Evolutionary conservation across 129 eudicot genomes (phyloP), one percentile per base, ranked within the genome.

Genomic region (Pittosporum tobira): DNA sequence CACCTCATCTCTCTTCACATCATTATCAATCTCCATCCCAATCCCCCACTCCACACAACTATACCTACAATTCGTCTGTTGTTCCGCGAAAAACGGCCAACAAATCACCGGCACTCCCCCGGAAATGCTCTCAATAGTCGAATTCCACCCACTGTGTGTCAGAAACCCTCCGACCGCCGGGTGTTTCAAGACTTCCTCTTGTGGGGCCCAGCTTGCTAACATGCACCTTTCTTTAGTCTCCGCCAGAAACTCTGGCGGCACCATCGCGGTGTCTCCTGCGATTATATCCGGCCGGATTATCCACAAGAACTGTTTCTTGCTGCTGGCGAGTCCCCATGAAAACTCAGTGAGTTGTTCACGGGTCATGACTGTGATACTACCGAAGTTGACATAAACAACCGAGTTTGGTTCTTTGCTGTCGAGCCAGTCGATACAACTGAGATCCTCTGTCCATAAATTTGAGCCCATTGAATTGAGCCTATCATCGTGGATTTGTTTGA

Each of bases 271-370:
- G 3, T 34, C 68, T 5, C 59, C 68, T 0, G 0, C 13, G 1
- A 63, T 59, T 13, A 63, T 0, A 34, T 50, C 59, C 9, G 67
- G 48, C 29, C 67, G 23, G 27, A 47, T 37, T 1, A 62, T 25
- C 67, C 67, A 62, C 6, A 62, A 9, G 51, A 65, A 65, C n/a
- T 40, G 31, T 5, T 40, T 13, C 13, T 23, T 5, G 52, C 70
- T 65, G 23, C 40, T 65, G 0, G 70, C 70, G 6, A 65, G 40
- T 3, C 52, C 70, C 61, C 38, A 51, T 65, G 61, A n/a, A n/a
- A n/a, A n/a, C n/a, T n/a, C n/a, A n/a, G n/a, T n/a, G n/a, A n/a
- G n/a, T n/a, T n/a, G n/a, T 7, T 51, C 54, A 1, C 26, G 36
- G 1, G 21, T 65, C 42, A 65, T 21, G 0, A 5, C 11, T 1